These are phyloP conservation scores for Coemansia sp. DNA, from an alignment of 371 early-diverging fungal species.

Conservation along the genomic window DNA sequence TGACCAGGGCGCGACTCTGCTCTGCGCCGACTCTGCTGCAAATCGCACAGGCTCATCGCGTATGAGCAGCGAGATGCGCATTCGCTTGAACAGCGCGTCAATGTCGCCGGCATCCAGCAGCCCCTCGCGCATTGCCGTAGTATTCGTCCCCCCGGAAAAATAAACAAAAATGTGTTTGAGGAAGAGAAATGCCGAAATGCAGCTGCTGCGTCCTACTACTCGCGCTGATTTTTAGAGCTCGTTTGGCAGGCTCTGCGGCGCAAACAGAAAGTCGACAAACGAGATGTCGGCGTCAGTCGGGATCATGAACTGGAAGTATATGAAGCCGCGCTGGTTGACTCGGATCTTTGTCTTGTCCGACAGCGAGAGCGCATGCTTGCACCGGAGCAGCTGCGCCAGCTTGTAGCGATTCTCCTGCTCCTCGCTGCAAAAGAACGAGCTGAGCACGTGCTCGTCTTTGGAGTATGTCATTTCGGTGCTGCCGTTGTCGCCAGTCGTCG, in stretches of 20 bases:
- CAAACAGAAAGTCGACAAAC: slow-evolving; percentile 51
- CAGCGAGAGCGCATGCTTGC: slow-evolving; percentile 52
- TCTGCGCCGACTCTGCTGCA: neutral
- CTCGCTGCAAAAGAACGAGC: slow-evolving; percentile 52
- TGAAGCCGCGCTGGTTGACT: slow-evolving; percentile 54
- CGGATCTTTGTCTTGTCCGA: slow-evolving; percentile 56
- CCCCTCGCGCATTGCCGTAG: neutral
- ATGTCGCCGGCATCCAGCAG: neutral
- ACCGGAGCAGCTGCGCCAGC: slow-evolving; percentile 45
- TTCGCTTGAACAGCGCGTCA: slow-evolving; percentile 19
- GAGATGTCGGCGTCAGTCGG: slow-evolving; percentile 47
- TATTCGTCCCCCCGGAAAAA: neutral
- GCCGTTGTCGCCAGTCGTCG: slow-evolving; percentile 52
- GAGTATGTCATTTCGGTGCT: slow-evolving; percentile 57
- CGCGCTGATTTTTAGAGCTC: slow-evolving; percentile 9
- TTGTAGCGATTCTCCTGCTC: slow-evolving; percentile 50
- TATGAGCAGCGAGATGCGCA: slow-evolving; percentile 35
- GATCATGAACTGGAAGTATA: slow-evolving; percentile 55
- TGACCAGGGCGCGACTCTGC: slow-evolving; percentile 5
- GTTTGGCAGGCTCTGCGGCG: slow-evolving; percentile 38
- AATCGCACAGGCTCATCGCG: slow-evolving; percentile 11
- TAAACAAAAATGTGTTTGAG: neutral
- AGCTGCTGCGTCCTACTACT: neutral
- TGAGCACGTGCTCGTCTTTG: slow-evolving; percentile 53
- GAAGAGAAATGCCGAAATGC: neutral